phyloP scores from a whole-genome alignment of 371 early-diverging fungal genomes.

The Choanephora cucurbitarum region DNA sequence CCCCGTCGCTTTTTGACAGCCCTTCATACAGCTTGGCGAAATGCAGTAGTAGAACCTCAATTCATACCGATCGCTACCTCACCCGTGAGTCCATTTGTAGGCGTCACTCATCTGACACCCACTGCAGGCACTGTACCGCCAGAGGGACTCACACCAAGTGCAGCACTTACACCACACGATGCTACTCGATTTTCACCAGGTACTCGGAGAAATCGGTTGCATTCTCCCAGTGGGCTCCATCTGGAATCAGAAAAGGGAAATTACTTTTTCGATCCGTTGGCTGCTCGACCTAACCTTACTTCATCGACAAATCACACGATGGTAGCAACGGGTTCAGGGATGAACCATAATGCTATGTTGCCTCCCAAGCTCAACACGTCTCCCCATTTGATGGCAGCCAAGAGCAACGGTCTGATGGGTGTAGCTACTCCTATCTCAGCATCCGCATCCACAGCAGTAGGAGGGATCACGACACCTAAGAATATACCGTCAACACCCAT shows the following conservation, averaged over 20 bases:
- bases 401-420: neutral
- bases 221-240: slow-evolving; percentile 10
- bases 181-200: slow-evolving; percentile 17
- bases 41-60: slow-evolving; percentile 57
- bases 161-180: slow-evolving; percentile 19
- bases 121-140: neutral
- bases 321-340: neutral
- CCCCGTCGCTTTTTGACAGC: slow-evolving; percentile 67
- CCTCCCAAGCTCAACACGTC: slow-evolving; percentile 1
- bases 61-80: slow-evolving; percentile 69
- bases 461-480: neutral
- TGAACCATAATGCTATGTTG: neutral
- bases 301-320: neutral
- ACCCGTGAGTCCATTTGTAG: slow-evolving; percentile 37
- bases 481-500: neutral
- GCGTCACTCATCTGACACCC: neutral
- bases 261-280: slow-evolving; percentile 23
- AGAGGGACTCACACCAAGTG: neutral
- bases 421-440: slow-evolving; percentile 1
- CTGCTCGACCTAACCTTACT: neutral
- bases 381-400: neutral
- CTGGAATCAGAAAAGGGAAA: slow-evolving; percentile 22
- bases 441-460: neutral
- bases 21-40: slow-evolving; percentile 62
- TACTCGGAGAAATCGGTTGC: neutral